phyloP scores from a whole-genome alignment of 345 rosid genomes.

The Melaleuca quinquenervia region DNA sequence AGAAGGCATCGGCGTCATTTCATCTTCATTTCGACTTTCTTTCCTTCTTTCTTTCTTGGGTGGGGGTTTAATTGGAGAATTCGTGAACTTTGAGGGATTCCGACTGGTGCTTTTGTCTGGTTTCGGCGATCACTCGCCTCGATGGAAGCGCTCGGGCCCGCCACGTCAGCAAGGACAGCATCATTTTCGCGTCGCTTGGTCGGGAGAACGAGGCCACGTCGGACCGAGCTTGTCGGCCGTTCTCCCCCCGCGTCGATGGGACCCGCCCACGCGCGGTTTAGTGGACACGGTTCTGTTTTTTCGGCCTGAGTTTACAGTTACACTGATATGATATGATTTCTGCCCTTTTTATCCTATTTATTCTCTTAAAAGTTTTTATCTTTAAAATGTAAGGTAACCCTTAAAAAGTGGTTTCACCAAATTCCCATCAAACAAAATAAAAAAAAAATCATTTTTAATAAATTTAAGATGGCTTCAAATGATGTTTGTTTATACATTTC shows the following conservation, averaged over 20 bases:
- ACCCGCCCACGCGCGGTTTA: background rate
- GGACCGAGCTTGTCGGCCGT: background rate
- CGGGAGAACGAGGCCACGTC: background rate
- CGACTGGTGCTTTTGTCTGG: background rate
- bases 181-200: background rate
- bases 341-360: background rate
- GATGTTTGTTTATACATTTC: background rate
- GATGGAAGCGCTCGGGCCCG: background rate
- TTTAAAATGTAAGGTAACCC: background rate
- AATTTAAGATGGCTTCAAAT: background rate
- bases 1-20: background rate
- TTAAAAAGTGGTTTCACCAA: background rate
- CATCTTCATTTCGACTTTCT: background rate
- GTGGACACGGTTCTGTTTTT: background rate
- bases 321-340: background rate
- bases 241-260: too few species aligned
- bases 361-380: background rate
- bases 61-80: background rate
- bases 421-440: background rate
- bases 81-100: background rate
- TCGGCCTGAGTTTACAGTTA: too few species aligned
- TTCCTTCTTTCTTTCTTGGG: background rate
- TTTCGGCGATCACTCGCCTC: background rate
- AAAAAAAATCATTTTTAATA: background rate
- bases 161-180: slow-evolving; percentile 2